Conservation (phyloP, 2,329 filamentous ascomycete species). For the Curvularia eragrostidis region DNA sequence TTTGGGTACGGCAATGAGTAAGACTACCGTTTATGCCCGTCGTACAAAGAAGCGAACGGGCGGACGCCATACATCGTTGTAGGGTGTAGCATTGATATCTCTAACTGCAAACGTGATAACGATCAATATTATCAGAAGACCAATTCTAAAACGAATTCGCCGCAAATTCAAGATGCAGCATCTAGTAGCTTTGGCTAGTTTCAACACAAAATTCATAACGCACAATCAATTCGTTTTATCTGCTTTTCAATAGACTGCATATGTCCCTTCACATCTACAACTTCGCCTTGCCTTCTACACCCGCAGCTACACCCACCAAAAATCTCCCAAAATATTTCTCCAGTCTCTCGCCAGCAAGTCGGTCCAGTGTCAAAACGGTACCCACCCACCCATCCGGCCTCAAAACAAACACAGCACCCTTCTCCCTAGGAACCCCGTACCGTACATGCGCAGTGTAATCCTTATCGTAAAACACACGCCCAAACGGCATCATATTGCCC, state of each 20-base stretch:
- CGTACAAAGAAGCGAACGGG: no score
- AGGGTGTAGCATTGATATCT: no score
- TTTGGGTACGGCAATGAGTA: neutral
- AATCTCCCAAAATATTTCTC: conserved; percentile 34
- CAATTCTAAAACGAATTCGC: no score
- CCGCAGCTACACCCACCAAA: conserved; percentile 3
- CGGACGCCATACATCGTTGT: no score
- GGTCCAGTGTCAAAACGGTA: conserved; percentile 25
- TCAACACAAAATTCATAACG: no score
- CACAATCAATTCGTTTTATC: no score
- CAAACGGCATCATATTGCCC: conserved; percentile 41
- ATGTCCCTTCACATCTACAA: neutral
- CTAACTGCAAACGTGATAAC: no score
- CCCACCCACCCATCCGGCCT: conserved; percentile 47
- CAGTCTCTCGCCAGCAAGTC: conserved; percentile 18
- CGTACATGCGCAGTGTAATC: conserved; percentile 40
- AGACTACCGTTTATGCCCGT: no score
- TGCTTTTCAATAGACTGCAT: no score
- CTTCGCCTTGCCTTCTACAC: neutral
- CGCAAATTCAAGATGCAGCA: no score
- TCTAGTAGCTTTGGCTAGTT: no score
- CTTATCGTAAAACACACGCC: conserved; percentile 48
- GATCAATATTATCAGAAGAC: no score
- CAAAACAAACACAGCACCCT: conserved; percentile 41
- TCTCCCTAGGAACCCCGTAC: conserved; percentile 36